Conservation (phyloP, 2,329 filamentous ascomycete species). For the Talaromyces funiculosus region DNA sequence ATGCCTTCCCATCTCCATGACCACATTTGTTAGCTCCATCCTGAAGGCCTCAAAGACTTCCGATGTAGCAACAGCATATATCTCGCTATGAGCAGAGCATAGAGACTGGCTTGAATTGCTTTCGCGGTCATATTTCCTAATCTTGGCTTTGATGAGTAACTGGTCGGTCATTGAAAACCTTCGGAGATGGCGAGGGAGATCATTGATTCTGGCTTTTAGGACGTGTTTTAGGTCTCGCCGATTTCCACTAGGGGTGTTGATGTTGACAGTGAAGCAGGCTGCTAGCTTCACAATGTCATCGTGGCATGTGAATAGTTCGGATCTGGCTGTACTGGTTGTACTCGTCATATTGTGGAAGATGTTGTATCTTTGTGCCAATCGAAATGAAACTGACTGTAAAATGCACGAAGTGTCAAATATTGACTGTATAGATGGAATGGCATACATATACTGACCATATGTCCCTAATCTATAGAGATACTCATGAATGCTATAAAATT, state of each 20-base stretch:
- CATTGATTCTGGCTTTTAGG: not conserved
- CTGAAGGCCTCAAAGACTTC: slow-evolving; percentile 1
- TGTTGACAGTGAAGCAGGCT: not conserved
- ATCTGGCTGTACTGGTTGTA: not conserved
- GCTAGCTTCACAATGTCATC: slow-evolving; percentile 4
- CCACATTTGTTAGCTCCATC: not conserved
- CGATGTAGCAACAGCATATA: not conserved
- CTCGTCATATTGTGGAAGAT: not conserved
- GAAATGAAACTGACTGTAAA: not conserved
- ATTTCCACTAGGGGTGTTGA: not conserved
- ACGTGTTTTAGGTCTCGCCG: not conserved
- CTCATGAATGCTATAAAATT: no score
- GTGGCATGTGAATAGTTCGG: not conserved
- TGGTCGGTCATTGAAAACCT: not conserved
- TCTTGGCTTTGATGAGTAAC: not conserved
- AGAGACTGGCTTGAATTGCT: not conserved
- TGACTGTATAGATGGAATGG: not conserved
- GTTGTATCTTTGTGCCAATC: not conserved
- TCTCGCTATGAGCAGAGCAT: not conserved
- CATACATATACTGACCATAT: not conserved
- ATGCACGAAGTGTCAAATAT: not conserved
- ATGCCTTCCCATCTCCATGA: not conserved
- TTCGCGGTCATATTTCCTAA: not conserved
- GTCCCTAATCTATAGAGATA: no score
- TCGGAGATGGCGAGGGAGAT: slow-evolving; percentile 1